Evolutionary conservation across 805 yeast species (phyloP).

Genomic region (Allodekkera sacchari): DNA sequence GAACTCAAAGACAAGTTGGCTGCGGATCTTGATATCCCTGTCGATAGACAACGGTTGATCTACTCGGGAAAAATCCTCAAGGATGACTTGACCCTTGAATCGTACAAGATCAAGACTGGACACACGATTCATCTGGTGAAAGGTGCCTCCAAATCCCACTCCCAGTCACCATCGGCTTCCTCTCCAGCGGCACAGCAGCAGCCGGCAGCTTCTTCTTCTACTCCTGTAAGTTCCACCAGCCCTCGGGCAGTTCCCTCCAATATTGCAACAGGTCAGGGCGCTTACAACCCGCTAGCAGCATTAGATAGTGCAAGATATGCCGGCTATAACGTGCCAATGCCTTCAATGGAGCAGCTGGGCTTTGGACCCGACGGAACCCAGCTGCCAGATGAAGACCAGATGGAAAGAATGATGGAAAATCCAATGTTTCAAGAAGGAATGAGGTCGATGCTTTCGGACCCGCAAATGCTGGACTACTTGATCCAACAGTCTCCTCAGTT

Average conservation of each 20-base stretch:
- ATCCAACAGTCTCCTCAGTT: constrained; percentile 79
- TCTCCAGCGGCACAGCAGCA: constrained; percentile 15
- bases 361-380: constrained; percentile 94
- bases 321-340: constrained; percentile 75
- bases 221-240: constrained; percentile 10
- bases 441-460: constrained; percentile 76
- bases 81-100: constrained; percentile 64
- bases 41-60: constrained; percentile 78
- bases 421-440: constrained; percentile 79
- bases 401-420: constrained; percentile 65
- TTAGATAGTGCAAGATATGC: constrained; percentile 95
- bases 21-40: constrained; percentile 55
- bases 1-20: constrained; percentile 64
- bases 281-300: constrained; percentile 86
- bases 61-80: constrained; percentile 92
- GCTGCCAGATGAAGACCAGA: constrained; percentile 67
- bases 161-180: constrained; percentile 10
- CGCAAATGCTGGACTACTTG: constrained; percentile 78
- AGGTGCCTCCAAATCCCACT: constrained; percentile 43
- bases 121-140: constrained; percentile 87
- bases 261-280: constrained; percentile 79
- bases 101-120: constrained; percentile 77
- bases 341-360: constrained; percentile 47
- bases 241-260: constrained; percentile 51
- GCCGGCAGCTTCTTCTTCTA: constrained; percentile 19